Conservation (phyloP, 441 rosid genomes). For the Raphanus hybrid region DNA sequence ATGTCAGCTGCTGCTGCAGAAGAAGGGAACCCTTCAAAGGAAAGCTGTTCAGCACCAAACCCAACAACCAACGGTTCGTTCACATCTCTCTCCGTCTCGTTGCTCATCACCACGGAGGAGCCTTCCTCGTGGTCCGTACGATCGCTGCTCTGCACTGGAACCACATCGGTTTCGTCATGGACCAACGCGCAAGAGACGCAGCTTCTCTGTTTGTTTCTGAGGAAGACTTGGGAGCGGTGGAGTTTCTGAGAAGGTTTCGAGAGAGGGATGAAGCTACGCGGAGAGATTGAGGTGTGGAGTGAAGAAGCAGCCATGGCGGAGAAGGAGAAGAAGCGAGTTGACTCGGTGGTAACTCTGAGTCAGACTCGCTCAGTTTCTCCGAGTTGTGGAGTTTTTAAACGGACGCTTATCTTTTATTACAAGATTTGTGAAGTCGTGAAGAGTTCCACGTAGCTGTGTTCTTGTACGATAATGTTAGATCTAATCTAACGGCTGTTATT, state of each 20-base stretch:
- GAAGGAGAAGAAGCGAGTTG: constrained; percentile 28
- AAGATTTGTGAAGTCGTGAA: constrained; percentile 3
- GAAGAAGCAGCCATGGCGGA: constrained; percentile 72
- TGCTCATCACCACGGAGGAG: constrained; percentile 36
- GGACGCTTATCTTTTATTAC: constrained; percentile 20
- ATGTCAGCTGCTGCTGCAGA: constrained; percentile 40
- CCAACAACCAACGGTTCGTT: constrained; percentile 62
- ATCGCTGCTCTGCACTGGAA: constrained; percentile 69
- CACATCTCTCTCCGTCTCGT: constrained; percentile 51
- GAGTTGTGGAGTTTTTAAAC: constrained; percentile 22
- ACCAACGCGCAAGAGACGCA: constrained; percentile 50
- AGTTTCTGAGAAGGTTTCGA: constrained; percentile 50
- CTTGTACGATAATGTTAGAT: not conserved
- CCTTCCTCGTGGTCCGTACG: constrained; percentile 62
- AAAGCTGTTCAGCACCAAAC: constrained; percentile 39
- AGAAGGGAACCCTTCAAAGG: constrained; percentile 70
- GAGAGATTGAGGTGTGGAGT: constrained; percentile 56
- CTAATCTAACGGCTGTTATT: constrained; percentile 13
- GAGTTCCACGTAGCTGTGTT: constrained; percentile 25
- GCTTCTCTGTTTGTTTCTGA: constrained; percentile 50
- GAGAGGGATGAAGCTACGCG: constrained; percentile 53
- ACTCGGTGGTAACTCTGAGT: constrained; percentile 34
- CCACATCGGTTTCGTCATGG: constrained; percentile 61
- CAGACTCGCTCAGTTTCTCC: constrained; percentile 37
- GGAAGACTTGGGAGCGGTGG: constrained; percentile 39